These are phyloP conservation scores for Simplicillium sp. DNA, from an alignment of 2,329 filamentous ascomycete species.

Conservation along the genomic window DNA sequence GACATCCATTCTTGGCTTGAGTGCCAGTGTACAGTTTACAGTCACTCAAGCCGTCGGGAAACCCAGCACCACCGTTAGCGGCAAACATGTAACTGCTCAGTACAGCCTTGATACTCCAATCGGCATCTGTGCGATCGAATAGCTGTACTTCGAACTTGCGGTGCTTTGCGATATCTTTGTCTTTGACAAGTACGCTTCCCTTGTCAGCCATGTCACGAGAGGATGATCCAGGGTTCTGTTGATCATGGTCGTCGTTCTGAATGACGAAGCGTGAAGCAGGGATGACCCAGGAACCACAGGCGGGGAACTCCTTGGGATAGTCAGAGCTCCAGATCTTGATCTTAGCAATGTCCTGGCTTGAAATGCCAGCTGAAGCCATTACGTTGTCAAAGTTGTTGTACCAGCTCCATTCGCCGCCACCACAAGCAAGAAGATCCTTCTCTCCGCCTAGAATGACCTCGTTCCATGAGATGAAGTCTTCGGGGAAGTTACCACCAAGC, in stretches of 20 bases:
- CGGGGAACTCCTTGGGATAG: conserved; percentile 4
- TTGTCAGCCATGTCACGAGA: conserved; percentile 3
- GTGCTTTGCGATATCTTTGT: conserved; percentile 3
- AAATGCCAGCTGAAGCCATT: background rate
- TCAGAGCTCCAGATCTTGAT: conserved; percentile 3
- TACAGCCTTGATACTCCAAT: conserved; percentile 3
- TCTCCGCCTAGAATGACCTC: conserved; percentile 3
- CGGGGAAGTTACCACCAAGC: conserved; percentile 1
- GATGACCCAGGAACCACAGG: conserved; percentile 3
- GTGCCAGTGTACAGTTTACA: conserved; percentile 1
- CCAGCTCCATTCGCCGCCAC: conserved; percentile 3
- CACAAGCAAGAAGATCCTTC: conserved; percentile 1
- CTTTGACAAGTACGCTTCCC: conserved; percentile 3
- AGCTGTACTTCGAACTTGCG: conserved; percentile 3
- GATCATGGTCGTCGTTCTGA: conserved; percentile 4
- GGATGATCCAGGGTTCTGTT: background rate
- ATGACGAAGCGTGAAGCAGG: conserved; percentile 2
- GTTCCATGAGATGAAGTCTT: conserved; percentile 4
- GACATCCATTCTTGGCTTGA: background rate
- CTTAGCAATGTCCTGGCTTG: background rate
- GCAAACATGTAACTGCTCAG: conserved; percentile 4
- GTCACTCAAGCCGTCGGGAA: conserved; percentile 2
- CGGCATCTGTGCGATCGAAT: conserved; percentile 1
- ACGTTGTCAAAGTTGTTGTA: conserved; percentile 3
- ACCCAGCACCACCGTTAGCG: conserved; percentile 1